Evolutionary conservation across 139 green algal species (phyloP).

Genomic region (Chlamydomonas incerta): DNA sequence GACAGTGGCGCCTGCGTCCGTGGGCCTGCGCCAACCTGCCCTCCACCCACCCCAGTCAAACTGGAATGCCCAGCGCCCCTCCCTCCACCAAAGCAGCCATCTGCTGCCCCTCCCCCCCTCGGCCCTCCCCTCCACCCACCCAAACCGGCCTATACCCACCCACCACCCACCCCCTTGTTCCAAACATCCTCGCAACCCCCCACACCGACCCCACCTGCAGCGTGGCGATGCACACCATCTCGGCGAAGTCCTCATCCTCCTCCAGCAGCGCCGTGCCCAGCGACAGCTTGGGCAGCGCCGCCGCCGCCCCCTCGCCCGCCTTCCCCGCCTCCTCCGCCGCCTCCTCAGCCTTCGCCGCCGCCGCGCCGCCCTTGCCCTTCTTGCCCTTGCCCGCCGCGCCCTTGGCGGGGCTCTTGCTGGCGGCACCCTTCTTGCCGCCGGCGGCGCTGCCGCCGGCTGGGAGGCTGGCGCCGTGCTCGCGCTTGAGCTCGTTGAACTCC

Average conservation of each 20-base stretch:
- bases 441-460: neutral
- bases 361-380: constrained; percentile 2
- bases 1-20: too few species aligned
- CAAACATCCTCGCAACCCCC: neutral
- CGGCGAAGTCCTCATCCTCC: constrained; percentile 47
- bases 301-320: neutral
- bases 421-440: neutral
- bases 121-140: too few species aligned
- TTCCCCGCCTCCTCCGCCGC: neutral
- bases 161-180: neutral
- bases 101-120: too few species aligned
- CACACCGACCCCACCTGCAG: constrained; percentile 15
- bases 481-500: constrained; percentile 53
- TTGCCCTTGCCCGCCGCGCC: neutral
- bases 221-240: constrained; percentile 40
- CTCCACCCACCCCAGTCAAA: too few species aligned
- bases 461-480: constrained; percentile 15
- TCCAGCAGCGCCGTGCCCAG: constrained; percentile 28
- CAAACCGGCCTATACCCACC: too few species aligned
- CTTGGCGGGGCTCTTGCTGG: neutral
- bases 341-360: neutral
- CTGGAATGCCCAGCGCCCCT: too few species aligned
- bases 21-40: too few species aligned
- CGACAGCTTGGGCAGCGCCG: neutral
- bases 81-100: too few species aligned